phyloP scores from a whole-genome alignment of 1,139 yeast genomes.

The Suhomyces bolitotheri region DNA sequence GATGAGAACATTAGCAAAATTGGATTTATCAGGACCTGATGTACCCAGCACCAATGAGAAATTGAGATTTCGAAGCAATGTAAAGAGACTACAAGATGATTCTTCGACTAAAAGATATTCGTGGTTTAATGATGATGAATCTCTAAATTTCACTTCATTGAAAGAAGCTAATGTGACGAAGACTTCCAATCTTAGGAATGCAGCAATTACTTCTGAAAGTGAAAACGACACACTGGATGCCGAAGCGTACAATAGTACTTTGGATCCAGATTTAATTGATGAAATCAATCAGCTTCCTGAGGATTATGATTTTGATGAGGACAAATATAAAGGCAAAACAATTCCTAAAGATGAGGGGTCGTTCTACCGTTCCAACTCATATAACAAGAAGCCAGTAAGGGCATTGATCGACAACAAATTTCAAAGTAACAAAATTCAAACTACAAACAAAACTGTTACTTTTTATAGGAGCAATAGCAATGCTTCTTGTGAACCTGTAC shows the following conservation, averaged over 20 bases:
- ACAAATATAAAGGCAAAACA: constrained; percentile 18
- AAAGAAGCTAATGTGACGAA: not conserved
- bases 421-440: constrained; percentile 49
- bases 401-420: constrained; percentile 24
- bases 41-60: constrained; percentile 6
- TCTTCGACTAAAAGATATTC: constrained; percentile 28
- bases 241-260: constrained; percentile 18
- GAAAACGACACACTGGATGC: constrained; percentile 13
- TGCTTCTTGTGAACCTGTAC: constrained; percentile 17
- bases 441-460: constrained; percentile 56
- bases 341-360: constrained; percentile 6
- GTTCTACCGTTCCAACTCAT: constrained; percentile 37
- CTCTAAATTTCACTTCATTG: constrained; percentile 17
- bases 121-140: constrained; percentile 40
- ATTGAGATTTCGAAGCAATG: constrained; percentile 1
- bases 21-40: constrained; percentile 14
- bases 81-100: constrained; percentile 2
- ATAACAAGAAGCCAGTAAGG: constrained; percentile 39
- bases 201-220: constrained; percentile 5
- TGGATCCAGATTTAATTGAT: constrained; percentile 45
- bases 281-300: constrained; percentile 61
- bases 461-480: constrained; percentile 40
- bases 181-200: not conserved
- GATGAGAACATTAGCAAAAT: constrained; percentile 19
- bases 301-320: constrained; percentile 54